Evolutionary conservation across 225 moss, liverwort and hornwort species (phyloP), one percentile per base, ranked within the genome.

Genomic region (Marchantia polymorpha): DNA sequence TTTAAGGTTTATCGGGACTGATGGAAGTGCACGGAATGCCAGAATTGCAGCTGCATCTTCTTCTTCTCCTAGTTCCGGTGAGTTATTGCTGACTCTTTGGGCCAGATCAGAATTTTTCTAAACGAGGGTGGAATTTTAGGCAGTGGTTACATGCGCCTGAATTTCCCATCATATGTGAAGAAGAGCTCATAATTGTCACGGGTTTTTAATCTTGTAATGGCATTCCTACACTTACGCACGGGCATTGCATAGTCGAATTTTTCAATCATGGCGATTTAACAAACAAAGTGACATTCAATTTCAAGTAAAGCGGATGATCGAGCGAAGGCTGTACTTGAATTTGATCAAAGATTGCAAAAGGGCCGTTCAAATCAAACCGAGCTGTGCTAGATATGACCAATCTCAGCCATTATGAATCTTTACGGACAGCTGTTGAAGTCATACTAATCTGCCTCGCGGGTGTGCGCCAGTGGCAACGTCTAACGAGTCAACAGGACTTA

Each of bases 401-500:
- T 55, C 46, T 69, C 27, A 22, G 74, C 55, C 51, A 39, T 2
- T 74, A 12, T 74, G 30, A 25, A 39, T 11, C 19, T 27, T 0
- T 58, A 19, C 19, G 2, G 25, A 29, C 54, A 25, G 12, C 29
- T 56, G 39, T 39, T 39, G 39, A 39, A 39, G 39, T 39, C 39
- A 39, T 39, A 39, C 16, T 75, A 56, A 50, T 6, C 15, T 71
- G 50, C 71, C 3, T 50, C 12, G 31, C 22, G 69, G 5, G 15
- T 12, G 52, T 10, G 15, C 20, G 10, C 25, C 52, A 64, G 64
- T 26, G 58, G 83, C 82, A 83, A 82, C 83, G 48, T 53, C 79
- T 27, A 64, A 79, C 66, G 86, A 87, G 52, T 56, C 73, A 29
- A 51, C 74, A 23, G 79, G 84, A 20, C 79, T 81, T 48, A 87